Evolutionary conservation across 306 rosid species (phyloP).

Genomic region (Canavalia gladiata): DNA sequence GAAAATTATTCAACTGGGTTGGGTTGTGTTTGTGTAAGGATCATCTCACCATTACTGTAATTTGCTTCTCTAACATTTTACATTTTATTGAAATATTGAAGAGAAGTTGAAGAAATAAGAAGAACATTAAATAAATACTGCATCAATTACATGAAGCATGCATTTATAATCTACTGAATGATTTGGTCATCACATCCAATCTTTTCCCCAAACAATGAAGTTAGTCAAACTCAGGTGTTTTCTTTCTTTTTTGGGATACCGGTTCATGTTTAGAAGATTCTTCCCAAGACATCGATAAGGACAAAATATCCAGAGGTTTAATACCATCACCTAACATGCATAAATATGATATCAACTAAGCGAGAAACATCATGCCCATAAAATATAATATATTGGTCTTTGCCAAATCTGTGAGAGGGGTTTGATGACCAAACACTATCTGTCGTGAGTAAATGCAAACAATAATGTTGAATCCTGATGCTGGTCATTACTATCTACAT

Average conservation of each 20-base stretch:
- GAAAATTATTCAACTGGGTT: not conserved
- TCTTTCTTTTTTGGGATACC: not conserved
- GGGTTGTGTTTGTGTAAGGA: not conserved
- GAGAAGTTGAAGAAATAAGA: not conserved
- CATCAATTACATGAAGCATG: not conserved
- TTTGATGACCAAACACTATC: constrained; percentile 11
- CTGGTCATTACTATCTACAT: not conserved
- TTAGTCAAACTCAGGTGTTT: not conserved
- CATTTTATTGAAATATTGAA: not conserved
- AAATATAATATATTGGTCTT: not conserved
- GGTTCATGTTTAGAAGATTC: constrained; percentile 14
- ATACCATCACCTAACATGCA: constrained; percentile 29
- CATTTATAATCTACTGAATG: not conserved
- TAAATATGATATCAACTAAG: constrained; percentile 25
- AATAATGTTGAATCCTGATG: not conserved
- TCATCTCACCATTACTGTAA: not conserved
- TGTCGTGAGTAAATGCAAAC: not conserved
- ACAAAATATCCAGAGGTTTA: constrained; percentile 18
- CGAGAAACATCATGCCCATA: constrained; percentile 2
- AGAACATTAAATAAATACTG: not conserved
- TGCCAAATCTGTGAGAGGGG: not conserved
- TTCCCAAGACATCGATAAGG: not conserved
- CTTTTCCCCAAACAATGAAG: not conserved
- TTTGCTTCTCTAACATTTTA: not conserved
- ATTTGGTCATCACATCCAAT: not conserved